These are phyloP conservation scores for Atkinsonella hypoxylon DNA, from an alignment of 2,329 filamentous ascomycete species.

Conservation along the genomic window DNA sequence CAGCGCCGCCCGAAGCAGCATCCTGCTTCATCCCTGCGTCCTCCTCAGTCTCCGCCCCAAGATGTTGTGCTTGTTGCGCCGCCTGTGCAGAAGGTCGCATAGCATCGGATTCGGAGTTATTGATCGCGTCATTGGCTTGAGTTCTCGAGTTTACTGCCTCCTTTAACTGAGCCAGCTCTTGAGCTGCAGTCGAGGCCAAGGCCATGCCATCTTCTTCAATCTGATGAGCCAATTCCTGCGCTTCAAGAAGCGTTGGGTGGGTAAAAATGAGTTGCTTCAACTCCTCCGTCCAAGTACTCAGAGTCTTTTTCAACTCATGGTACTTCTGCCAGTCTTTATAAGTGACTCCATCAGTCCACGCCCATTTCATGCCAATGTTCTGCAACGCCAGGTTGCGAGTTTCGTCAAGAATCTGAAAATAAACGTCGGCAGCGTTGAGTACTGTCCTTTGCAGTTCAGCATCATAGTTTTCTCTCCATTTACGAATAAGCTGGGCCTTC, in stretches of 20 bases:
- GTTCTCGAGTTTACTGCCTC: constrained; percentile 80
- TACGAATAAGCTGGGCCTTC: constrained; percentile 62
- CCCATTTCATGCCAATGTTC: constrained; percentile 89
- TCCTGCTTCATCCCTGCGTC: neutral
- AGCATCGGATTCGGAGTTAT: constrained; percentile 64
- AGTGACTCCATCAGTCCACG: constrained; percentile 87
- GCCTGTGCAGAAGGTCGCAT: constrained; percentile 45
- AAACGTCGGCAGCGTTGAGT: constrained; percentile 61
- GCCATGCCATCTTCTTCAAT: constrained; percentile 72
- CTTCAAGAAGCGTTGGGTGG: constrained; percentile 58
- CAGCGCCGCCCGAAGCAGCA: constrained; percentile 4
- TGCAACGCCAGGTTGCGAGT: constrained; percentile 78
- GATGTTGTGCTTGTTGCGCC: constrained; percentile 22
- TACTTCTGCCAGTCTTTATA: constrained; percentile 98
- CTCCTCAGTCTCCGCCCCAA: constrained; percentile 11
- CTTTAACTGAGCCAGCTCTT: constrained; percentile 70
- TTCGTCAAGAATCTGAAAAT: constrained; percentile 69
- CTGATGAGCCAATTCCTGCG: constrained; percentile 54
- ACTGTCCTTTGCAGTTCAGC: constrained; percentile 57
- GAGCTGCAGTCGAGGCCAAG: constrained; percentile 64
- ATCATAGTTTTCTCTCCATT: constrained; percentile 65
- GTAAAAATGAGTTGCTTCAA: constrained; percentile 64
- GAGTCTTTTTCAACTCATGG: constrained; percentile 71
- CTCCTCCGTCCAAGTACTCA: constrained; percentile 75
- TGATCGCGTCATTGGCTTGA: constrained; percentile 55